Base-by-base conservation (phyloP, 2,329 filamentous ascomycete genomes). In the Fusarium sp. region DNA sequence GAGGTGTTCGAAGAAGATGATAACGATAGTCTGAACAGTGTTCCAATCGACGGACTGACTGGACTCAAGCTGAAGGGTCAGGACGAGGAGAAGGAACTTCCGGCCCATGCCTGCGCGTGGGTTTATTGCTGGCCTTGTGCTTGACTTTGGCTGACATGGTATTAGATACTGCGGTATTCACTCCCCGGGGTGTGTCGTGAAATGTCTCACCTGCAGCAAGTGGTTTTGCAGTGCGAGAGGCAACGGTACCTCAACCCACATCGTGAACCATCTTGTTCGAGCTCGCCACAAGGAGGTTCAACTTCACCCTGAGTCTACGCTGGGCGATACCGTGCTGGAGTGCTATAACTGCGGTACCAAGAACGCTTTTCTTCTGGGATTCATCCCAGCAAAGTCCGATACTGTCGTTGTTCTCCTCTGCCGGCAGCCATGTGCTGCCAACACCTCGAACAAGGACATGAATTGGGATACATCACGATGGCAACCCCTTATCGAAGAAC, bases 281-380 rank as follows among this genome's bases (percentile, higher is more conserved):
- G 95, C 96, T 68, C 91, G 96, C 67, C 96, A 99, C 84, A 99
- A 98, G 84, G 96, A 99, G 82, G 96, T 99, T 52, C 95, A 97
- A 79, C 88, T 99, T 55, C 96, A 99, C 78, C 95, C 96, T 10
- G 90, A 91, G 71, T 98, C 96, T 18, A 90, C 94, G 10, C 89
- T 99, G 13, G 96, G 96, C 67, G 96, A 99, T 77, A 99, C 96
- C 1, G 93, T 96, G 36, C 87, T 99, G 66, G 96, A 99, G 83
- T 99, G 96, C 82, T 99, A 99, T 83, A 98, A 97, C 81, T 99
- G 96, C 79, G 96, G 95, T 45, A 97, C 93, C n/a, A 98, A 97
- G 82, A 99, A 99, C 78, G 95, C 97, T 47, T 99, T 99, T 73
- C 85, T 98, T 35, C 90, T 99, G 27, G 96, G 96, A 9, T 99